Conservation (phyloP, 345 rosid species). For the Lepidium sativum region DNA sequence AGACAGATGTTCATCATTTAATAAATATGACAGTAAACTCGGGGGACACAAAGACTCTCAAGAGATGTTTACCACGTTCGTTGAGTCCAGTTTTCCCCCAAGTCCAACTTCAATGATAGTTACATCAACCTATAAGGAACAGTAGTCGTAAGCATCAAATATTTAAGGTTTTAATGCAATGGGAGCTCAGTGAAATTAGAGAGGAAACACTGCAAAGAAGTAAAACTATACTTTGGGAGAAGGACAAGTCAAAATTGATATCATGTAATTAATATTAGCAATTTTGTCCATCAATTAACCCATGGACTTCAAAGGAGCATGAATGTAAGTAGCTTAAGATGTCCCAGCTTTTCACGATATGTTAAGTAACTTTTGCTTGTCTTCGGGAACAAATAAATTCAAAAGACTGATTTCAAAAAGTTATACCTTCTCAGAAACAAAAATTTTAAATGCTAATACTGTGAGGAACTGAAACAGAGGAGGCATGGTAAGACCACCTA, state of each 20-base stretch:
- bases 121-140: slow-evolving; percentile 63
- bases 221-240: neutral
- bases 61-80: slow-evolving; percentile 63
- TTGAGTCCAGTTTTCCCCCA: slow-evolving; percentile 67
- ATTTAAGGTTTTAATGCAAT: neutral
- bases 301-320: neutral
- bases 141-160: slow-evolving; percentile 6
- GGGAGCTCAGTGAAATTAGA: neutral
- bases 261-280: neutral
- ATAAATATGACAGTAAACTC: neutral
- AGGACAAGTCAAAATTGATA: neutral
- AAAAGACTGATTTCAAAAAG: neutral
- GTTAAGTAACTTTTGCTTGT: neutral
- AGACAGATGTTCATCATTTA: neutral
- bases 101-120: slow-evolving; percentile 88
- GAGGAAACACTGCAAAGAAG: neutral
- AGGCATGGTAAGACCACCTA: slow-evolving; percentile 76
- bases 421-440: slow-evolving; percentile 61
- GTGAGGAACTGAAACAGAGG: slow-evolving; percentile 92
- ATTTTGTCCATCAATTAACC: neutral
- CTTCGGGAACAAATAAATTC: neutral
- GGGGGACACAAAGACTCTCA: neutral
- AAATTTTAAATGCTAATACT: slow-evolving; percentile 73
- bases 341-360: neutral
- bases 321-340: neutral